Evolutionary conservation across 2,329 filamentous ascomycete species (phyloP), one percentile per base, ranked within the genome.

Genomic region (Colletotrichum gloeosporioides): DNA sequence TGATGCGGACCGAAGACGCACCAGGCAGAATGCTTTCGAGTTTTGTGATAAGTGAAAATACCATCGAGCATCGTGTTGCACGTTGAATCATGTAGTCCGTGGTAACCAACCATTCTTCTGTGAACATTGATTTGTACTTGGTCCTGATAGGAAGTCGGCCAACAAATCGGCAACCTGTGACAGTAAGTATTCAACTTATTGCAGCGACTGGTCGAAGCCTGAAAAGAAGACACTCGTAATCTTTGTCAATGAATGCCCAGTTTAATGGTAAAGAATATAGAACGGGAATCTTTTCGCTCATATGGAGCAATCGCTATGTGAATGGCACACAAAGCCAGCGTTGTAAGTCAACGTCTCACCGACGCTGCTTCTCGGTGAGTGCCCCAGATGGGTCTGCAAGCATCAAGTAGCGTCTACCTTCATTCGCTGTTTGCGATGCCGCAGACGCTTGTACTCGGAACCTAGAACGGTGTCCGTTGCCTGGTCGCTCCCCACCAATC

Each of bases 401-500:
- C n/a, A 15, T 4, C 9, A 44, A 44, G 13, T 8, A 9, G 8
- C 8, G 4, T 31, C 5, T 0, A 6, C 3, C 44, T 53, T 22
- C 44, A 7, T 53, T 25, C 12, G n/a, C 22, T 2, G n/a, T 3
- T 53, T 53, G 6, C 8, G 22, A 10, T 36, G 34, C 69, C 10
- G 32, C 27, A 6, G 22, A 27, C 4, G 7, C 2, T 27, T 32
- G 73, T 76, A 69, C 27, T 34, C 4, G 27, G 8, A 16, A 76
- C 69, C 22, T 61, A 10, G 55, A 29, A 34, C 6, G n/a, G 16
- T 36, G n/a, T 61, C 63, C 59, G 76, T 76, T 77, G 73, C 76
- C 73, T 73, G 69, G 76, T 25, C 69, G 73, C 76, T 74, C 68
- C 68, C 73, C 69, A 61, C 76, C 76, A 77, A 77, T 77, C 76